phyloP scores from a whole-genome alignment of 495 filamentous ascomycete genomes.

The Pyrenopolyporus hunteri region DNA sequence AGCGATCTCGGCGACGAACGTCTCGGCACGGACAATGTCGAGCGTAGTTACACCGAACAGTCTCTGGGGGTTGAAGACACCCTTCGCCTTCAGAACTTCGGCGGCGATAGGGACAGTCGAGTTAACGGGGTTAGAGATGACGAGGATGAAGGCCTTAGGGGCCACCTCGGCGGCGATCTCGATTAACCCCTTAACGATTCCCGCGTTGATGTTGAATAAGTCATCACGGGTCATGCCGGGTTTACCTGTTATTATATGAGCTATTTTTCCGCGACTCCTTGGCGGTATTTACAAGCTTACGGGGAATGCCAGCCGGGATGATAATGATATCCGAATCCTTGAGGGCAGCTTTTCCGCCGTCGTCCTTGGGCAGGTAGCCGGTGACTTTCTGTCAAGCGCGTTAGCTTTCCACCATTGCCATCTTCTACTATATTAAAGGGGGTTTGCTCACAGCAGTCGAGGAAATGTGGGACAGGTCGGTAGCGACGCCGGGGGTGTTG shows the following conservation, averaged over 20 bases:
- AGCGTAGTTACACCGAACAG: slow-evolving; percentile 98
- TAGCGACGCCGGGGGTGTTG: slow-evolving; percentile 93
- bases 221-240: slow-evolving; percentile 99
- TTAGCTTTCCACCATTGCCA: slow-evolving; percentile 25
- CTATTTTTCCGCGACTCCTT: slow-evolving; percentile 7
- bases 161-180: slow-evolving; percentile 82
- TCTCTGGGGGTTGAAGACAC: slow-evolving; percentile 89
- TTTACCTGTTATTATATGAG: slow-evolving; percentile 69
- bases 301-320: slow-evolving; percentile 97
- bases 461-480: slow-evolving; percentile 97
- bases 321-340: slow-evolving; percentile 93
- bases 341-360: slow-evolving; percentile 85
- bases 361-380: slow-evolving; percentile 87
- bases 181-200: slow-evolving; percentile 87
- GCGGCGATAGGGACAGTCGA: slow-evolving; percentile 97
- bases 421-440: background rate
- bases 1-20: slow-evolving; percentile 86
- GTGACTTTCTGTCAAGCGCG: slow-evolving; percentile 73
- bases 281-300: slow-evolving; percentile 58
- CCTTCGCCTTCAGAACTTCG: slow-evolving; percentile 90
- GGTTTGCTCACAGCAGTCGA: slow-evolving; percentile 76
- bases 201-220: slow-evolving; percentile 97
- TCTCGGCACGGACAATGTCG: slow-evolving; percentile 97
- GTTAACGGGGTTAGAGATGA: slow-evolving; percentile 99
- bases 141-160: slow-evolving; percentile 89